These are phyloP conservation scores for Diutina rugosa DNA, from an alignment of 1,139 yeast species.

Conservation along the genomic window DNA sequence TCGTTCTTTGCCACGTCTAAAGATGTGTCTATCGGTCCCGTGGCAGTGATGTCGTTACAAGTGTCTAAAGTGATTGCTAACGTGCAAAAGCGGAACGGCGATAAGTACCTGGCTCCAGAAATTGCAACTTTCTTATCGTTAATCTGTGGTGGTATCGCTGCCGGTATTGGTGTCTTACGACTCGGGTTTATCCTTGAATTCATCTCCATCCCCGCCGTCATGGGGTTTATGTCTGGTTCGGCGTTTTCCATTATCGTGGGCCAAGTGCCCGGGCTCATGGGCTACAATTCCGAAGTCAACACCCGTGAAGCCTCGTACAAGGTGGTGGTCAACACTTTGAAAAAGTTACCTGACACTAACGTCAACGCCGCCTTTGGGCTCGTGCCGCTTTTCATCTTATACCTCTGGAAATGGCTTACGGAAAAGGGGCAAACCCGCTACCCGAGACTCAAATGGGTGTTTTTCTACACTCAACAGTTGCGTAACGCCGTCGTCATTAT, in stretches of 20 bases:
- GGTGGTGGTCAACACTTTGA: conserved; percentile 61
- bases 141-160: conserved; percentile 74
- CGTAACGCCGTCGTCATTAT: conserved; percentile 76
- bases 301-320: conserved; percentile 60
- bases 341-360: conserved; percentile 53
- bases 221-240: conserved; percentile 94
- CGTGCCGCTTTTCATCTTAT: conserved; percentile 55
- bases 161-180: conserved; percentile 72
- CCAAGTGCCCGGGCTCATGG: conserved; percentile 82
- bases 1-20: conserved; percentile 89
- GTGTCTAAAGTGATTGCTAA: conserved; percentile 65
- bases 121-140: conserved; percentile 75
- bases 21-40: conserved; percentile 95
- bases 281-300: conserved; percentile 50
- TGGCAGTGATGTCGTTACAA: conserved; percentile 89
- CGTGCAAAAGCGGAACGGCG: conserved; percentile 34
- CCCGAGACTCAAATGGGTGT: conserved; percentile 42
- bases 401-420: conserved; percentile 51
- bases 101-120: conserved; percentile 39
- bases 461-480: conserved; percentile 63
- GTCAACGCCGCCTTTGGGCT: conserved; percentile 87
- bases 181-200: conserved; percentile 82
- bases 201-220: conserved; percentile 83
- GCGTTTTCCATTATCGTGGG: conserved; percentile 75
- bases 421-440: conserved; percentile 36